A percentile compares a stretch with the other conserved stretches of the same genome.
Evolutionary conservation across 139 green algal genomes (phyloP).

Genomic region (Auxenochlorella protothecoides): DNA sequence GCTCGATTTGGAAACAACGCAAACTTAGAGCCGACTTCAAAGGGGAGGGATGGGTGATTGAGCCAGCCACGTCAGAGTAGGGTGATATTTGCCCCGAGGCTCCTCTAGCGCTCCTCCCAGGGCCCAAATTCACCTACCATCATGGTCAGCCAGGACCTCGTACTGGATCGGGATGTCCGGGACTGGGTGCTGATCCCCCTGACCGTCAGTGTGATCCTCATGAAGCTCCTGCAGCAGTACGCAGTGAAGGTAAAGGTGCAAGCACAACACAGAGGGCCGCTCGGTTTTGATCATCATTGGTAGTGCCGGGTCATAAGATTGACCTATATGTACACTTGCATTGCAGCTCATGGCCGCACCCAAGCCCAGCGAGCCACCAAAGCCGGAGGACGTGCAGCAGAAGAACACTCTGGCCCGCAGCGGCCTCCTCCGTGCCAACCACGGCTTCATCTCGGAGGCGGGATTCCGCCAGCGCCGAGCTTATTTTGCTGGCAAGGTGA

Average conservation of each 20-base stretch:
- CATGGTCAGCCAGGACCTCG: slow-evolving; percentile 36
- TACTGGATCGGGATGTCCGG: slow-evolving; percentile 65
- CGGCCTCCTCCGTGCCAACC: slow-evolving; percentile 34
- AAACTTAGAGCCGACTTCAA: too few species aligned
- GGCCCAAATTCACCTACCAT: background rate
- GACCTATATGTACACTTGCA: background rate
- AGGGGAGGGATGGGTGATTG: too few species aligned
- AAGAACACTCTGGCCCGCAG: slow-evolving; percentile 50
- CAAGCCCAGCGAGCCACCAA: slow-evolving; percentile 13
- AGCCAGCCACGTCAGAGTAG: too few species aligned
- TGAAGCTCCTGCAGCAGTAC: slow-evolving; percentile 85
- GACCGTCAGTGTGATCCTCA: slow-evolving; percentile 71
- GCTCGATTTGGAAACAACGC: too few species aligned
- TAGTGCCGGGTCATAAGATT: too few species aligned
- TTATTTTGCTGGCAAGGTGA: slow-evolving; percentile 61
- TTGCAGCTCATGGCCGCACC: slow-evolving; percentile 6
- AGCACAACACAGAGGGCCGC: too few species aligned
- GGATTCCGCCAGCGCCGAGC: slow-evolving; percentile 54
- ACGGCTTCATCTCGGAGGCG: slow-evolving; percentile 29
- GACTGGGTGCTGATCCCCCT: slow-evolving; percentile 88
- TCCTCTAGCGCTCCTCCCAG: too few species aligned
- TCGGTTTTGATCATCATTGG: too few species aligned
- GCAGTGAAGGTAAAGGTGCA: slow-evolving; percentile 24
- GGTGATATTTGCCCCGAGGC: background rate
- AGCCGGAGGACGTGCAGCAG: slow-evolving; percentile 48